These are phyloP conservation scores for Manihot esculenta DNA, from an alignment of 441 rosid species.

Conservation along the genomic window DNA sequence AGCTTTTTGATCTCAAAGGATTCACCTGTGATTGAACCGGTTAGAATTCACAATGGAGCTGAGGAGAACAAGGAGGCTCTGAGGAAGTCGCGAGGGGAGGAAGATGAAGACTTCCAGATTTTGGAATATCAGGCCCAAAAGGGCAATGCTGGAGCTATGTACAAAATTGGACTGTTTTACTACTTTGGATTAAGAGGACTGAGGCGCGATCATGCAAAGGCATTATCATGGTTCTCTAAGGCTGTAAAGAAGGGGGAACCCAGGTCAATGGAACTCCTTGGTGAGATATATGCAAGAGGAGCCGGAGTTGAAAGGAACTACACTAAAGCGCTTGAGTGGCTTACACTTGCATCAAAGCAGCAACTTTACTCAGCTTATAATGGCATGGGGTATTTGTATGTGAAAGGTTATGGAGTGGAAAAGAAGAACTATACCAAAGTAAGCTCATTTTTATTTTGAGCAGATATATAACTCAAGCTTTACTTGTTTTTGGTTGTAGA, in stretches of 20 bases:
- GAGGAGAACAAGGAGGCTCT: slow-evolving; percentile 95
- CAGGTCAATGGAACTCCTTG: slow-evolving; percentile 92
- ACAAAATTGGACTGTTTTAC: slow-evolving; percentile 81
- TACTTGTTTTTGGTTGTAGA: not conserved
- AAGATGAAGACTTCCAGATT: slow-evolving; percentile 97
- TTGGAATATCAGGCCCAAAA: slow-evolving; percentile 96
- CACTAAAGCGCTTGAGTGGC: slow-evolving; percentile 89
- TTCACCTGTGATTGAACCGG: slow-evolving; percentile 83
- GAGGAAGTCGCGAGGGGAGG: slow-evolving; percentile 90
- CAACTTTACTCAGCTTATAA: slow-evolving; percentile 85
- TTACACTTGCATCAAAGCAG: slow-evolving; percentile 75
- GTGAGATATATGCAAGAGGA: slow-evolving; percentile 95
- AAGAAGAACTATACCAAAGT: slow-evolving; percentile 91
- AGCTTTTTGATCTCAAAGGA: slow-evolving; percentile 94
- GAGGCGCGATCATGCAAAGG: slow-evolving; percentile 84
- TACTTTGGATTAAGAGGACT: slow-evolving; percentile 98
- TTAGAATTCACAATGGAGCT: slow-evolving; percentile 88
- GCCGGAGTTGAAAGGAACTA: slow-evolving; percentile 97
- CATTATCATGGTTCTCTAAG: slow-evolving; percentile 81
- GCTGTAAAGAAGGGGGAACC: slow-evolving; percentile 94
- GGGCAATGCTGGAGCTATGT: slow-evolving; percentile 89
- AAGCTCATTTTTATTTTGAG: slow-evolving; percentile 23
- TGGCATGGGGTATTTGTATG: slow-evolving; percentile 93
- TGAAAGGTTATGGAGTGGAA: slow-evolving; percentile 94
- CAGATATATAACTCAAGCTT: not conserved